phyloP scores from a whole-genome alignment of 2,329 filamentous ascomycete genomes.

The Mollisia scopiformis region DNA sequence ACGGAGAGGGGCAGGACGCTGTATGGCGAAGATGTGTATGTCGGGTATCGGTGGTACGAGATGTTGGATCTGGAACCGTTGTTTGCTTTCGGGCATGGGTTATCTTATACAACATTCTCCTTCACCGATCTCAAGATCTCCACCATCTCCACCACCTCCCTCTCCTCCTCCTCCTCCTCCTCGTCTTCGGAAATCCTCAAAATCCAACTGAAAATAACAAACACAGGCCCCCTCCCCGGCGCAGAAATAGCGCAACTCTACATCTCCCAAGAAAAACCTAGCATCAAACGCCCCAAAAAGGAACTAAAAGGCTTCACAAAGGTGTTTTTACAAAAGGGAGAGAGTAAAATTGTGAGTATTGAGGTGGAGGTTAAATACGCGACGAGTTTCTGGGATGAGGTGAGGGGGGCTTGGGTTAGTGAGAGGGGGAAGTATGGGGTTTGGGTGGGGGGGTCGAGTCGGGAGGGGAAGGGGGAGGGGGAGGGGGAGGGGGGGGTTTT shows the following conservation, averaged over 20 bases:
- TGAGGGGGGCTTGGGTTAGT: slow-evolving; percentile 64
- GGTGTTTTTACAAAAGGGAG: slow-evolving; percentile 61
- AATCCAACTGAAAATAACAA: slow-evolving; percentile 58
- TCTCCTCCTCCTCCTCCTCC: too few relatives aligned
- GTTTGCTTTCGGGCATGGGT: slow-evolving; percentile 80
- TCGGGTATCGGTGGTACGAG: slow-evolving; percentile 83
- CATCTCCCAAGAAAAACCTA: slow-evolving; percentile 52
- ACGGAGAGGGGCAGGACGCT: slow-evolving; percentile 71
- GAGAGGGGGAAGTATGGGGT: slow-evolving; percentile 69
- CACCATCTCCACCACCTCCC: too few relatives aligned
- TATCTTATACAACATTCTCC: slow-evolving; percentile 75
- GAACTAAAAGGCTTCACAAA: slow-evolving; percentile 71
- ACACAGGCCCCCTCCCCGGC: slow-evolving; percentile 58
- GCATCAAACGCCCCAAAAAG: slow-evolving; percentile 58
- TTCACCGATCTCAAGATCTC: slow-evolving; percentile 56
- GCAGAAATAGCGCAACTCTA: slow-evolving; percentile 63
- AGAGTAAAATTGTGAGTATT: slow-evolving; percentile 60
- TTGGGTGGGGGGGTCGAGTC: slow-evolving; percentile 61
- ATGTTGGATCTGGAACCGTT: slow-evolving; percentile 64
- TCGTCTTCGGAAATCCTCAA: slow-evolving; percentile 48
- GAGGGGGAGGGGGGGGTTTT: slow-evolving; percentile 56
- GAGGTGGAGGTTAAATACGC: slow-evolving; percentile 64
- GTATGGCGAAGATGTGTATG: slow-evolving; percentile 80
- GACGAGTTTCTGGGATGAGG: slow-evolving; percentile 72
- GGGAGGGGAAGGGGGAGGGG: slow-evolving; percentile 47